Evolutionary conservation across 2,329 filamentous ascomycete species (phyloP).

Genomic region (Blastomyces emzantsi): DNA sequence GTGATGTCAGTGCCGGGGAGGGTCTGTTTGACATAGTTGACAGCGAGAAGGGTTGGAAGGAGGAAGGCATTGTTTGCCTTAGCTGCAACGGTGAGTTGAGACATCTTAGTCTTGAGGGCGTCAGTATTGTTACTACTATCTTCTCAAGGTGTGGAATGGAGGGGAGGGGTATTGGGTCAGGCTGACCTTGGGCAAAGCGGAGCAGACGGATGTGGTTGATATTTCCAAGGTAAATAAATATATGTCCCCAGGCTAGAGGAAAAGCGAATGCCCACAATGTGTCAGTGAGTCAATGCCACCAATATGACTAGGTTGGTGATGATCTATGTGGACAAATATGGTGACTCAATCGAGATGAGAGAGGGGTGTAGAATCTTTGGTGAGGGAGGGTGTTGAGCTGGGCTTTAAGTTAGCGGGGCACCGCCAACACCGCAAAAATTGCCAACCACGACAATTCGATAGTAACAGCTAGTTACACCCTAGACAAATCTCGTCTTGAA

Average conservation of each 20-base stretch:
- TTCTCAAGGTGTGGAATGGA: neutral
- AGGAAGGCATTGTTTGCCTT: conserved; percentile 16
- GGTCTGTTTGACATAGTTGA: conserved; percentile 15
- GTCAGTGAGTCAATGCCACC: neutral
- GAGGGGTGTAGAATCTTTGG: neutral
- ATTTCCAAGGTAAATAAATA: neutral
- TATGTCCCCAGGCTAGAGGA: neutral
- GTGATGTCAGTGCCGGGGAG: conserved; percentile 12
- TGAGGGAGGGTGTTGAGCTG: no score
- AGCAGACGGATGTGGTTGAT: neutral
- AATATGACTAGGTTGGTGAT: neutral
- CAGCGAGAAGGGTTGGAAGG: conserved; percentile 16
- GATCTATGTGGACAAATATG: neutral
- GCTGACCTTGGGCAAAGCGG: neutral
- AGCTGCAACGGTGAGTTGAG: conserved; percentile 16
- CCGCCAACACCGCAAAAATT: neutral
- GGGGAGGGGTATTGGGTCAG: neutral
- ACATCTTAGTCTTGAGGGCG: conserved; percentile 6
- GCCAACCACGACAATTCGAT: neutral
- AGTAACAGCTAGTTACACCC: neutral
- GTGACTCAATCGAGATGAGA: neutral
- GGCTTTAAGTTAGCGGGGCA: neutral
- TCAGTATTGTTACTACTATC: neutral
- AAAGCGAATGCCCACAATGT: neutral
- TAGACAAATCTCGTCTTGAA: neutral